A percentile compares a stretch with the other conserved stretches of the same genome.
These are phyloP conservation scores for Parasarocladium wereldwijsianum DNA, from an alignment of 2,329 filamentous ascomycete species.

Conservation along the genomic window DNA sequence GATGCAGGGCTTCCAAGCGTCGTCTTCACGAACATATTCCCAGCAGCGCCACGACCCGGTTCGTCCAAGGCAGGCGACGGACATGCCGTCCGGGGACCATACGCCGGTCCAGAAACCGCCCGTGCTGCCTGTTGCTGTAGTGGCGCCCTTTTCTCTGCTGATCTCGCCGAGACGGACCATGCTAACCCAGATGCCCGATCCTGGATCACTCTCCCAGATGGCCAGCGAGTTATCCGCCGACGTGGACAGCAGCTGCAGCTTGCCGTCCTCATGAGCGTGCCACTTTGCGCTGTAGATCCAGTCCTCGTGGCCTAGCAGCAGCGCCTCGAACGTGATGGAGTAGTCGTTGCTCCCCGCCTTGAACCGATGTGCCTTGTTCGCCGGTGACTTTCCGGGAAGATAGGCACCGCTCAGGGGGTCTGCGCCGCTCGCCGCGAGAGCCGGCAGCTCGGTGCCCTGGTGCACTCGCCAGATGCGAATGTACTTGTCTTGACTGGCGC, in stretches of 20 bases:
- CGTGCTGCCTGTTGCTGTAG: constrained; percentile 87
- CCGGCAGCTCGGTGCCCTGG: constrained; percentile 49
- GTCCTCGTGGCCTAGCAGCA: constrained; percentile 90
- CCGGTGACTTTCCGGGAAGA: constrained; percentile 55
- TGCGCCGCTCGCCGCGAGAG: constrained; percentile 34
- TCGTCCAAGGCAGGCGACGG: constrained; percentile 69
- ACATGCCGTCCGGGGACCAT: constrained; percentile 67
- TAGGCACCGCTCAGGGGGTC: constrained; percentile 45
- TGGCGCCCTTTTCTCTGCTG: constrained; percentile 86
- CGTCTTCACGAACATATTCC: constrained; percentile 44
- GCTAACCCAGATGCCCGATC: constrained; percentile 85
- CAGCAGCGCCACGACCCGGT: constrained; percentile 91
- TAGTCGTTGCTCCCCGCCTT: constrained; percentile 47
- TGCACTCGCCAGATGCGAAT: constrained; percentile 85
- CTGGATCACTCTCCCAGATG: constrained; percentile 76
- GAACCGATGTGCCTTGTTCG: constrained; percentile 80
- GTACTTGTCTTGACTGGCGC: constrained; percentile 95
- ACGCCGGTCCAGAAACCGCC: constrained; percentile 94
- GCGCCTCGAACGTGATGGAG: constrained; percentile 81
- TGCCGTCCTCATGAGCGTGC: constrained; percentile 37
- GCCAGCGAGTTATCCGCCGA: constrained; percentile 92
- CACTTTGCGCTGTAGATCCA: constrained; percentile 91
- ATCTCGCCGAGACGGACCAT: constrained; percentile 80
- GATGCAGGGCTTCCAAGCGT: constrained; percentile 62
- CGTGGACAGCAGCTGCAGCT: constrained; percentile 65